Evolutionary conservation across 2,329 filamentous ascomycete genomes (phyloP).

Genomic region (Sarocladium kiliense): DNA sequence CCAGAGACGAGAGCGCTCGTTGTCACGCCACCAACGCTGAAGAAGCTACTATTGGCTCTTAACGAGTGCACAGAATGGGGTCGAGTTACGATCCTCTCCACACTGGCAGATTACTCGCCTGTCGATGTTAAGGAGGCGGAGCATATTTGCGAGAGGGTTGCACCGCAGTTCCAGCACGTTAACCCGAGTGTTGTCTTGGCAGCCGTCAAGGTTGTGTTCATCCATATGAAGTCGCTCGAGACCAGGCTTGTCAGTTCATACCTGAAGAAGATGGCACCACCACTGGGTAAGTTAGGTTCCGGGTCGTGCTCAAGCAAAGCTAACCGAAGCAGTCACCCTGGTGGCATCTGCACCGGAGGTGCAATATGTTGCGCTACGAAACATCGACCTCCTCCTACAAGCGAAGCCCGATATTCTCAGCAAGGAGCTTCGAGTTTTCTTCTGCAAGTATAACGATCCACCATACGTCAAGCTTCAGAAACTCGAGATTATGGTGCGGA

Average conservation of each 20-base stretch:
- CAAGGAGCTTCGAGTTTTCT: slow-evolving; percentile 97
- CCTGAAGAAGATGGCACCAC: slow-evolving; percentile 97
- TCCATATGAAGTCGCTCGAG: slow-evolving; percentile 85
- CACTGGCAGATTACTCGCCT: slow-evolving; percentile 81
- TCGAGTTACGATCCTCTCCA: slow-evolving; percentile 85
- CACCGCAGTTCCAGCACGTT: slow-evolving; percentile 96
- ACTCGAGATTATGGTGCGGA: slow-evolving; percentile 97
- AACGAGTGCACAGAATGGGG: slow-evolving; percentile 99
- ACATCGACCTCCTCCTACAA: slow-evolving; percentile 93
- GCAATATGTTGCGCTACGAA: slow-evolving; percentile 92
- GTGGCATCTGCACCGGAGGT: slow-evolving; percentile 95
- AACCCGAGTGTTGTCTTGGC: slow-evolving; percentile 95
- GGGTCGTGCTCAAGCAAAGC: neutral
- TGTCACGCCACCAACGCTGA: slow-evolving; percentile 76
- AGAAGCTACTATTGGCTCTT: slow-evolving; percentile 93
- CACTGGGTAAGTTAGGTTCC: slow-evolving; percentile 59
- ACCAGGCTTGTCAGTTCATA: slow-evolving; percentile 78
- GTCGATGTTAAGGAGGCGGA: slow-evolving; percentile 92
- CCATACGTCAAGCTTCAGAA: slow-evolving; percentile 97
- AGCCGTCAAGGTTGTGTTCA: slow-evolving; percentile 96
- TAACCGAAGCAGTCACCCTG: slow-evolving; percentile 65
- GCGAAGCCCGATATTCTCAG: slow-evolving; percentile 94
- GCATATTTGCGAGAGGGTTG: slow-evolving; percentile 94
- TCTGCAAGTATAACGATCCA: slow-evolving; percentile 99
- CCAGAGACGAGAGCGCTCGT: slow-evolving; percentile 85